Evolutionary conservation across 164 flowering plant species (phyloP).

Genomic region (Pachysandra terminalis): DNA sequence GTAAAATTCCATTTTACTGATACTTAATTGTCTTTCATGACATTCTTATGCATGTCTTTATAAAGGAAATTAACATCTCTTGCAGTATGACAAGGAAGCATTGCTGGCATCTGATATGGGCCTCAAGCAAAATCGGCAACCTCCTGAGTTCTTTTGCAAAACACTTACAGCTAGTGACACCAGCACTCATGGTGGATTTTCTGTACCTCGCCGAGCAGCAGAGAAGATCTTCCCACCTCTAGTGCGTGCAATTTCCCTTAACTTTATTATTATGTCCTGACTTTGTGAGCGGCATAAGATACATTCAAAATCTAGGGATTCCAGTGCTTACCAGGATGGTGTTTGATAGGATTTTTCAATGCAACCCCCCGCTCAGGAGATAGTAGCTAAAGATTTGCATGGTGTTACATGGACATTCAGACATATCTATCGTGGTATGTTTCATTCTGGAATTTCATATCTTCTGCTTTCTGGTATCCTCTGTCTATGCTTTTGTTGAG

Average conservation of each 20-base stretch:
- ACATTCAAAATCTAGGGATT: neutral
- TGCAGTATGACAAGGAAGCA: constrained; percentile 83
- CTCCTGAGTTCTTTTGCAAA: constrained; percentile 90
- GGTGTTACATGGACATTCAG: constrained; percentile 84
- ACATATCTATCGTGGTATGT: constrained; percentile 90
- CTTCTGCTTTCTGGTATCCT: neutral
- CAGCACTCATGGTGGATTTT: constrained; percentile 98
- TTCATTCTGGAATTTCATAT: neutral
- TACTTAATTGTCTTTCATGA: neutral
- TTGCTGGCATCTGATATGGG: constrained; percentile 83
- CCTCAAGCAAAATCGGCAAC: constrained; percentile 84
- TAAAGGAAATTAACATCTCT: constrained; percentile 1
- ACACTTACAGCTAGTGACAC: constrained; percentile 98
- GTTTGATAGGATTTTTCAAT: constrained; percentile 68
- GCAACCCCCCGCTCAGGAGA: constrained; percentile 97
- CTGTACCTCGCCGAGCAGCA: constrained; percentile 98
- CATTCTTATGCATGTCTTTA: neutral
- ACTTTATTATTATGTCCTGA: constrained; percentile 3
- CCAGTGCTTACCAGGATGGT: constrained; percentile 18
- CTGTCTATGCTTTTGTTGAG: too few relatives aligned
- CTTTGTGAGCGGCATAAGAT: neutral
- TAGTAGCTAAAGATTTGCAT: constrained; percentile 83
- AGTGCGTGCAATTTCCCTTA: constrained; percentile 33
- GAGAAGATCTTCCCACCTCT: constrained; percentile 94
- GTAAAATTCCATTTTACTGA: neutral